phyloP scores from a whole-genome alignment of 106 monocot species.

The Dactylorhiza incarnata region DNA sequence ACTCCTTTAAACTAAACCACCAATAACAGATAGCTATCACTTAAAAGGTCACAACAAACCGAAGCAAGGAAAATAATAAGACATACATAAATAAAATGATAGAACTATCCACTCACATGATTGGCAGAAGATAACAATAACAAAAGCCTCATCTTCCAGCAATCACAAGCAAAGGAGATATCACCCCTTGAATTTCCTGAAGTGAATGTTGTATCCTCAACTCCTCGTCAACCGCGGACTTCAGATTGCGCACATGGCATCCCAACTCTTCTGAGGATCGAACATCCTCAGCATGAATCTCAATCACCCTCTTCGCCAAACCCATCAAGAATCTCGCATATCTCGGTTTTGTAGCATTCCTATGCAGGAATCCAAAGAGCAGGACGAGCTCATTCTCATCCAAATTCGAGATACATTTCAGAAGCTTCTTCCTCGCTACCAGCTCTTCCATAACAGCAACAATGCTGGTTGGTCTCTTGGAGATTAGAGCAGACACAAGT shows the following conservation, averaged over 20 bases:
- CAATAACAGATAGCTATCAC: too few species aligned
- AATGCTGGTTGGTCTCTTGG: constrained; percentile 33
- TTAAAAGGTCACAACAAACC: not conserved
- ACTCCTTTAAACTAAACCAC: too few species aligned
- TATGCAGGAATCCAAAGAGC: constrained; percentile 62
- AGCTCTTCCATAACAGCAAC: constrained; percentile 85
- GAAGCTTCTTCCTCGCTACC: constrained; percentile 80
- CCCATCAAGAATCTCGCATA: constrained; percentile 83
- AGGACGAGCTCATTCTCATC: constrained; percentile 58
- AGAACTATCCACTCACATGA: not conserved
- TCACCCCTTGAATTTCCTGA: constrained; percentile 92
- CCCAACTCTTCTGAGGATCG: constrained; percentile 39
- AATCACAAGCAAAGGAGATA: constrained; percentile 74
- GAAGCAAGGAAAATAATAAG: not conserved
- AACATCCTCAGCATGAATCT: constrained; percentile 61
- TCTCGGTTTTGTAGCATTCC: constrained; percentile 53
- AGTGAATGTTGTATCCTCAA: constrained; percentile 61
- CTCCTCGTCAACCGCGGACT: constrained; percentile 63
- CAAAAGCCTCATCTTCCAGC: constrained; percentile 51
- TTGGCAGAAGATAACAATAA: not conserved
- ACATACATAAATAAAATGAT: not conserved
- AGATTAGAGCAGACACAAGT: constrained; percentile 47
- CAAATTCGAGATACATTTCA: constrained; percentile 59
- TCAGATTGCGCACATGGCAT: constrained; percentile 49
- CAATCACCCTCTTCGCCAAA: constrained; percentile 60